Evolutionary conservation across 495 filamentous ascomycete species (phyloP).

Genomic region (Aspergillus asperescens): DNA sequence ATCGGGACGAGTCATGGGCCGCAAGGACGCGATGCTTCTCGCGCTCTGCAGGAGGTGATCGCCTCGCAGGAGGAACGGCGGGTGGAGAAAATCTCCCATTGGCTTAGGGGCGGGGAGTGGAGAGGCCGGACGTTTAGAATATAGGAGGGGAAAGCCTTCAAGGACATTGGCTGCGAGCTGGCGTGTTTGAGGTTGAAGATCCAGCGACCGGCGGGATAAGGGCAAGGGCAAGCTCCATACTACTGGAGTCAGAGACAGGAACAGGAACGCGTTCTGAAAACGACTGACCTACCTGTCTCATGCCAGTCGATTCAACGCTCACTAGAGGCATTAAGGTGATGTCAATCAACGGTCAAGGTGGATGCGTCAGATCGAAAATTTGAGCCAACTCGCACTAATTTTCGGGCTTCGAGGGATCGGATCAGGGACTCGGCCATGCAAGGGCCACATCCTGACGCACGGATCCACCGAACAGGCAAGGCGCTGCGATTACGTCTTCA

Average conservation of each 20-base stretch:
- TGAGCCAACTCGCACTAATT: no score
- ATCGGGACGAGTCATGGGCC: slow-evolving; percentile 11
- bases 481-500: neutral
- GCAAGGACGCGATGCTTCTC: slow-evolving; percentile 2
- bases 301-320: no score
- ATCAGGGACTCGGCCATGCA: neutral
- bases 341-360: no score
- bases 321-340: no score
- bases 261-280: no score
- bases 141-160: neutral
- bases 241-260: no score
- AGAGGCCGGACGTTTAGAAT: neutral
- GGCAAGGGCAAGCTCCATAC: no score
- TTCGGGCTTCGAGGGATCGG: no score
- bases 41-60: slow-evolving; percentile 7
- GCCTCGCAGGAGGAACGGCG: neutral
- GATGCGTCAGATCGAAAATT: neutral
- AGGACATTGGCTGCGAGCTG: neutral
- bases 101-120: neutral
- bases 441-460: neutral
- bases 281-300: no score
- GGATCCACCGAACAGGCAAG: no score
- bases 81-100: slow-evolving; percentile 8
- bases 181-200: slow-evolving; percentile 2
- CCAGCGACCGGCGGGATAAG: no score